Evolutionary conservation across 495 filamentous ascomycete species (phyloP).

Genomic region (Xylaria flabelliformis): DNA sequence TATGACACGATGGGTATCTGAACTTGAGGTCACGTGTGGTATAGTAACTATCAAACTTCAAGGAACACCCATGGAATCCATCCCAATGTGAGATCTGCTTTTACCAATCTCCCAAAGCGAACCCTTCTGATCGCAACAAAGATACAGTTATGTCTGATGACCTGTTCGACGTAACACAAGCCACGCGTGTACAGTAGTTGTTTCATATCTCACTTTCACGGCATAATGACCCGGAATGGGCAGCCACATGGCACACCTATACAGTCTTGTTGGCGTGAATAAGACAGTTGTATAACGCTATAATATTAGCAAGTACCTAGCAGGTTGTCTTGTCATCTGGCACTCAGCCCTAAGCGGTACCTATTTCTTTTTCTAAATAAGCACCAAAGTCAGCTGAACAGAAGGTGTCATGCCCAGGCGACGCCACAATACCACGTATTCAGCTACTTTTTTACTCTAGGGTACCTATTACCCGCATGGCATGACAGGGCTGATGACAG

Average conservation of each 20-base stretch:
- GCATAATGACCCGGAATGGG: constrained; percentile 1
- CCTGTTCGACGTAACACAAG: constrained; percentile 6
- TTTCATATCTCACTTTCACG: not conserved
- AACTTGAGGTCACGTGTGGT: not conserved
- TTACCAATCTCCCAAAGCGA: not conserved
- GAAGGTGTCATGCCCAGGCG: not conserved
- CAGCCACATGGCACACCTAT: constrained; percentile 16
- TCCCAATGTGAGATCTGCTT: not conserved
- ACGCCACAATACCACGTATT: constrained; percentile 6
- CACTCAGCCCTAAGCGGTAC: too few species aligned
- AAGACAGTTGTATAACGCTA: too few species aligned
- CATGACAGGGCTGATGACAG: constrained; percentile 1
- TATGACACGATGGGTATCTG: not conserved
- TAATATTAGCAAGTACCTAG: too few species aligned
- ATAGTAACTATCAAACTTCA: not conserved
- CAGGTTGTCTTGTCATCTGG: too few species aligned
- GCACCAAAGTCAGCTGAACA: constrained; percentile 13
- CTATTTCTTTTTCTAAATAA: too few species aligned
- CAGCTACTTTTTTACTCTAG: not conserved
- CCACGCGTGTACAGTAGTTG: not conserved
- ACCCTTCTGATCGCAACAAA: not conserved
- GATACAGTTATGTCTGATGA: not conserved
- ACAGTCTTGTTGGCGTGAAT: not conserved
- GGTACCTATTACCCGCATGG: not conserved
- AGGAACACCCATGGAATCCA: not conserved